Evolutionary conservation across 768 basidiomycete genomes (phyloP).

Genomic region (Xerocomellus chrysenteron): DNA sequence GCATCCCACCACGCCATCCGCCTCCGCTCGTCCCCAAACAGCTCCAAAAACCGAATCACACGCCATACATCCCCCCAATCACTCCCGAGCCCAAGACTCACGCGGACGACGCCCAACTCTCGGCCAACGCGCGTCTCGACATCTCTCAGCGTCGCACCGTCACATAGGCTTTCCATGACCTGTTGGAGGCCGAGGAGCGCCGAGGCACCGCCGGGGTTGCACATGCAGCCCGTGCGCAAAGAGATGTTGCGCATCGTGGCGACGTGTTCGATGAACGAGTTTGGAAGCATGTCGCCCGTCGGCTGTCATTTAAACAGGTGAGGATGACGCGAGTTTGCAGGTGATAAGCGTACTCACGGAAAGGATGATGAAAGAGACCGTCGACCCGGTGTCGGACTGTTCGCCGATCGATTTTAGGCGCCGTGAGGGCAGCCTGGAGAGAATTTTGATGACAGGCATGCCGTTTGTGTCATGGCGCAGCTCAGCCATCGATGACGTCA

Average conservation of each 20-base stretch:
- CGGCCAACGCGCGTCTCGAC: slow-evolving; percentile 61
- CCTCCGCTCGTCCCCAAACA: slow-evolving; percentile 41
- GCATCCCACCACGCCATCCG: slow-evolving; percentile 42
- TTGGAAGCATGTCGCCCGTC: slow-evolving; percentile 62
- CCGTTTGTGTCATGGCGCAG: slow-evolving; percentile 63
- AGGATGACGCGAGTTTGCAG: neutral
- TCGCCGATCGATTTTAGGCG: slow-evolving; percentile 59
- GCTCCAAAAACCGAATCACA: slow-evolving; percentile 48
- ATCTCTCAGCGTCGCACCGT: slow-evolving; percentile 58
- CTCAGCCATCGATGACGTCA: slow-evolving; percentile 52
- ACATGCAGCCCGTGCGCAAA: slow-evolving; percentile 83
- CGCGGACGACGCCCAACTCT: slow-evolving; percentile 72
- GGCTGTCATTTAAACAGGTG: slow-evolving; percentile 41
- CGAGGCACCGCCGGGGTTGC: slow-evolving; percentile 82
- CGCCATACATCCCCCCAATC: slow-evolving; percentile 74
- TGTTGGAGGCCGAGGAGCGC: slow-evolving; percentile 64
- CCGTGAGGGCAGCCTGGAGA: slow-evolving; percentile 59
- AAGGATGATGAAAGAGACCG: slow-evolving; percentile 61
- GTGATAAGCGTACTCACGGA: slow-evolving; percentile 43
- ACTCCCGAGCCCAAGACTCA: slow-evolving; percentile 78
- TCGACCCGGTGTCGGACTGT: slow-evolving; percentile 63
- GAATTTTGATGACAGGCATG: slow-evolving; percentile 62
- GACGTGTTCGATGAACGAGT: slow-evolving; percentile 70
- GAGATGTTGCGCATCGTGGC: slow-evolving; percentile 67
- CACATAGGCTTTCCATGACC: slow-evolving; percentile 60